Percentiles rank a stretch among this genome's conserved stretches.
Evolutionary conservation across 2,329 filamentous ascomycete species (phyloP).

Genomic region (Colletotrichum sojae): DNA sequence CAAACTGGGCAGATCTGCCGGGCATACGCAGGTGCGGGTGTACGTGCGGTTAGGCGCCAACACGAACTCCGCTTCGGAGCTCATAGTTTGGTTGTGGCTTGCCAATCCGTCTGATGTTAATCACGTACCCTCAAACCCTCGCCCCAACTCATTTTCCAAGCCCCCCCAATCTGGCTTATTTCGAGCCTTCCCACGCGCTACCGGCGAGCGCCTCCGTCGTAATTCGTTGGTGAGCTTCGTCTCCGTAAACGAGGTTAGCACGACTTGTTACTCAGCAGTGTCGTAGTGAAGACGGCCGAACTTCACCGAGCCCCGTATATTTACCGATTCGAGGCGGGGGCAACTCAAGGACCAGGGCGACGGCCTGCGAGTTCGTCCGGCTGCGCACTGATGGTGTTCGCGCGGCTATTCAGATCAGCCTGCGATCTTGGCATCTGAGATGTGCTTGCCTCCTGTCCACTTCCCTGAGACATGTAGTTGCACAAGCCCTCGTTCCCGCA

Average conservation of each 20-base stretch:
- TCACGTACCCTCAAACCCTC: background rate
- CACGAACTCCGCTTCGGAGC: background rate
- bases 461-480: conserved; percentile 21
- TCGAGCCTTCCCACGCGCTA: too few species aligned
- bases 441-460: conserved; percentile 6
- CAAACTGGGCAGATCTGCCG: background rate
- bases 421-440: conserved; percentile 18
- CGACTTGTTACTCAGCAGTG: background rate
- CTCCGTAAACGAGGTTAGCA: background rate
- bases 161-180: too few species aligned
- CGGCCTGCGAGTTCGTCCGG: background rate
- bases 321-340: conserved; percentile 9
- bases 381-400: conserved; percentile 26
- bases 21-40: background rate
- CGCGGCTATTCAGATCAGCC: conserved; percentile 13
- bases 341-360: conserved; percentile 14
- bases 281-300: conserved; percentile 23
- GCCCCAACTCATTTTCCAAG: background rate
- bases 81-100: conserved; percentile 14
- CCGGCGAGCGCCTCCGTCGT: too few species aligned
- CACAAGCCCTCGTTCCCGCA: conserved; percentile 14
- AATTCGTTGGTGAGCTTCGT: background rate
- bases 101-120: conserved; percentile 13
- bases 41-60: background rate
- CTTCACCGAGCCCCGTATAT: conserved; percentile 8